Base-by-base conservation (phyloP, 2,329 filamentous ascomycete species). In the Cladosporium sp. region DNA sequence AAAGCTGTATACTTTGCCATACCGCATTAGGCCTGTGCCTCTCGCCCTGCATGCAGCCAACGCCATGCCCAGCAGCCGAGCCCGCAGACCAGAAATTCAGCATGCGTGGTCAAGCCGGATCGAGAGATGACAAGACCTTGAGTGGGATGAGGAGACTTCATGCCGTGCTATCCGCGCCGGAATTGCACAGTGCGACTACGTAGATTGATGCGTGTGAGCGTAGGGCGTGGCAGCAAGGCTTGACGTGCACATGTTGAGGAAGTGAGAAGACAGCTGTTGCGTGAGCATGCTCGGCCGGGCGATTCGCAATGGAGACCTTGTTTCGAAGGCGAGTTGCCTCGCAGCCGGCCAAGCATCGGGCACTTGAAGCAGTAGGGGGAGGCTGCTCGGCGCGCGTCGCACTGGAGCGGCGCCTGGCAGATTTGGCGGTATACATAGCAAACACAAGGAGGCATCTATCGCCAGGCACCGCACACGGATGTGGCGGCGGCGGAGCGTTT, bases 301-400 rank as follows among this genome's bases (percentile, higher is more conserved):
- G 19, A n/a, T 55, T 56, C 42, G 54, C 54, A 56, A 49, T 40
- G 54, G 42, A 34, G 20, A 39, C 47, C 20, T 43, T 49, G 54
- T 56, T 56, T 56, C 54, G 30, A 39, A 30, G 28, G 20, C 22
- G 30, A 34, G 37, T 30, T 56, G 52, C 42, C 42, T 56, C 38
- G 54, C 54, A 47, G 52, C 9, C 9, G 36, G 54, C 54, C 54
- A 56, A 56, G 42, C 15, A 30, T 9, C 43, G 30, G 30, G 30
- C 30, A 12, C 30, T 34, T 9, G 8, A 34, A 34, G 30, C 9
- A 34, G 30, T 34, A 34, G 30, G 30, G 28, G 30, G 8, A 34
- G 30, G 30, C 30, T 34, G 30, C 30, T 34, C 30, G 30, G 30
- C 30, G 30, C 30, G 30, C 30, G 30, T 34, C 30, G 30, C 30